These are phyloP conservation scores for Striga hermonthica DNA, from an alignment of 305 asterid species.

Conservation along the genomic window DNA sequence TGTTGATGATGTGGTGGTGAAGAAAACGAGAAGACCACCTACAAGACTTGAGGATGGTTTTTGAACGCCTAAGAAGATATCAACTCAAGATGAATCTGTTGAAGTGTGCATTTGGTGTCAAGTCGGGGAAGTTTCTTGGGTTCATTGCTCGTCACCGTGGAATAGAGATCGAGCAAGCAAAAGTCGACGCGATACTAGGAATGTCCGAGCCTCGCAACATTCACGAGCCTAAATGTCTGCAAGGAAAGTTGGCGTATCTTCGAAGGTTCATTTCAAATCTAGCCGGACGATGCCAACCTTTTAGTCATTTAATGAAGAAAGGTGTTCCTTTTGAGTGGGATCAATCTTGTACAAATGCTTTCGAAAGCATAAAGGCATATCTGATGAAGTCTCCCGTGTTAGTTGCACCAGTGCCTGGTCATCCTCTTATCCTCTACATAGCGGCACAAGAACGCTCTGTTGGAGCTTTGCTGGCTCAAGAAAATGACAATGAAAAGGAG, in stretches of 20 bases:
- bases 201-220: background rate
- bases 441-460: background rate
- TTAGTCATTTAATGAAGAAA: background rate
- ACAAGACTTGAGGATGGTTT: background rate
- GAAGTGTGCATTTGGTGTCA: background rate
- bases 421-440: background rate
- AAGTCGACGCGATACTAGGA: background rate
- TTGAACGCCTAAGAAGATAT: background rate
- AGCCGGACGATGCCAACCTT: background rate
- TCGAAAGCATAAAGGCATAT: background rate
- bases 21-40: background rate
- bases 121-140: background rate
- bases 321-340: conserved; percentile 6
- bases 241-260: background rate
- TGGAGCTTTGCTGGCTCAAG: background rate
- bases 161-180: background rate
- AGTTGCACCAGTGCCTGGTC: background rate
- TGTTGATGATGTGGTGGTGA: background rate
- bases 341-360: background rate
- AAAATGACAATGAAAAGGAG: background rate
- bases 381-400: background rate
- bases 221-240: background rate
- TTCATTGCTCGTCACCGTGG: background rate
- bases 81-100: background rate
- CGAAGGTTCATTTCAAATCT: conserved; percentile 6